Base-by-base conservation (phyloP, 345 rosid species). In the Linum trigynum region DNA sequence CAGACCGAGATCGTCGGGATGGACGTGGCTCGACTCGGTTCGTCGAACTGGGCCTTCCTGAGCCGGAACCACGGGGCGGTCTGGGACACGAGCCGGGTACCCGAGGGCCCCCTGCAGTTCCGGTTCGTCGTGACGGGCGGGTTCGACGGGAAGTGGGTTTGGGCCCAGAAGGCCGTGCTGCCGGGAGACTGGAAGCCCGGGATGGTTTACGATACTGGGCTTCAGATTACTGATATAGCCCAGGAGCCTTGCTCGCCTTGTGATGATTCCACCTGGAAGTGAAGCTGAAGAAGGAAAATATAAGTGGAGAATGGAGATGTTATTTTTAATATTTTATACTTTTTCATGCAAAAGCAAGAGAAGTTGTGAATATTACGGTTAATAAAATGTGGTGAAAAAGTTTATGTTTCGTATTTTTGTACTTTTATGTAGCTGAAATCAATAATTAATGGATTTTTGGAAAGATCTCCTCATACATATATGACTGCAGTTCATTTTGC, bases 1-100 rank as follows among this genome's bases (percentile, higher is more conserved):
- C 97, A 94, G 74, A 94, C 99, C 1, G 97, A 94, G 65, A 66
- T 94, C 0, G 97, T 94, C 9, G 86, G 71, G 61, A 74, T 90
- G 2, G 97, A 90, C 72, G 81, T 90, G 6, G 96, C 97, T 35
- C 76, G 75, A 74, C 87, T 86, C 2, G 89, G 92, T 17, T 83
- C 92, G 1, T 78, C 95, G 2, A 78, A 65, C 15, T 90, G 99
- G 99, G 69, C 72, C 14, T 90, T 59, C 80, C 70, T 88, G 90
- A 86, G 76, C 75, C 71, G 89, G 67, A 85, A 79, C 69, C 39
- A 79, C 11, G 99, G 97, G 3, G 96, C 99, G 0, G 86, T 94
- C 1, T 90, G 97, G 96, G 78, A 73, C 65, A 79, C 96, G 1
- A 80, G 79, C 59, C 75, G 84, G 56, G 89, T 84, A 11, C 97